phyloP scores from a whole-genome alignment of 768 basidiomycete species.

The Rhizopogon rudus region DNA sequence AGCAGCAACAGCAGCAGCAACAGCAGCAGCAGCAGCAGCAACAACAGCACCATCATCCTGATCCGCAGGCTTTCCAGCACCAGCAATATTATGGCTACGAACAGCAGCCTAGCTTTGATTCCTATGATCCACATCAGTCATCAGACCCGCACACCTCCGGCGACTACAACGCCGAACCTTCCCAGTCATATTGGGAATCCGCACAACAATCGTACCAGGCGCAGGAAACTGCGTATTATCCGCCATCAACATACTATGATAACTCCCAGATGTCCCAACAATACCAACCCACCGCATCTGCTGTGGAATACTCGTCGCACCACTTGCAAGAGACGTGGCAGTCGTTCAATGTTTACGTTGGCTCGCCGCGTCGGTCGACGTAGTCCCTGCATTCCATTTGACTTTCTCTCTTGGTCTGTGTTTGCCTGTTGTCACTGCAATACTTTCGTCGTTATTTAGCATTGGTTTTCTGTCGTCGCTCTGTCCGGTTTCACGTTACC shows the following conservation, averaged over 20 bases:
- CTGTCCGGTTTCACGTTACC: not conserved
- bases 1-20: conserved; percentile 17
- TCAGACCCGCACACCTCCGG: conserved; percentile 2
- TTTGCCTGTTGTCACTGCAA: conserved; percentile 2
- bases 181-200: conserved; percentile 13
- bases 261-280: conserved; percentile 10
- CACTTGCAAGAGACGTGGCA: conserved; percentile 67
- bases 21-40: conserved; percentile 19
- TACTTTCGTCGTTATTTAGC: conserved; percentile 3
- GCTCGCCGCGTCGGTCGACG: conserved; percentile 9
- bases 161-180: not conserved
- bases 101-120: conserved; percentile 4
- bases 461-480: not conserved
- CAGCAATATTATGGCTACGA: conserved; percentile 7
- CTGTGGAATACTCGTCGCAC: conserved; percentile 41
- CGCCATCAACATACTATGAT: not conserved
- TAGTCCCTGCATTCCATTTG: not conserved
- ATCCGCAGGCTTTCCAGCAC: conserved; percentile 1
- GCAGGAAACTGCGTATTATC: conserved; percentile 3
- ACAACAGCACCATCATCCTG: conserved; percentile 16
- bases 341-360: conserved; percentile 57
- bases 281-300: conserved; percentile 12
- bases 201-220: not conserved
- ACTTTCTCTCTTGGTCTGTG: not conserved
- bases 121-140: conserved; percentile 2